phyloP scores from a whole-genome alignment of 768 basidiomycete genomes.

The Phylloporus sp. region DNA sequence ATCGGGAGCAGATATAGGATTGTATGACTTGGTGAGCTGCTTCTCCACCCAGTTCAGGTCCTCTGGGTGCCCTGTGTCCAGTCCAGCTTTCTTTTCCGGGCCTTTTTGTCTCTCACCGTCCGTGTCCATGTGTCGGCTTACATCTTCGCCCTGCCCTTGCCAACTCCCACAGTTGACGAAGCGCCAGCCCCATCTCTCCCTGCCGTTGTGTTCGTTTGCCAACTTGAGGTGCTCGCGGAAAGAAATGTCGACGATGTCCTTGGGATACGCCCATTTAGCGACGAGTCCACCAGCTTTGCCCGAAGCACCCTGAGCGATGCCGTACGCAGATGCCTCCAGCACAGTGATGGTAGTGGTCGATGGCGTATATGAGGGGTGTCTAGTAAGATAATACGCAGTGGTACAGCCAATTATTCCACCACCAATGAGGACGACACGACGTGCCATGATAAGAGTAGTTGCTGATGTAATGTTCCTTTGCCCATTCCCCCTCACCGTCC shows the following conservation, averaged over 20 bases:
- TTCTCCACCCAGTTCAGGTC: conserved; percentile 53
- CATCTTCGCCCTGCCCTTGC: conserved; percentile 56
- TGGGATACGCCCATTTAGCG: conserved; percentile 81
- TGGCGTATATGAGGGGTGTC: conserved; percentile 46
- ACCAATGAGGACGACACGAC: conserved; percentile 70
- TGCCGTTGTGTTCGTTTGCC: conserved; percentile 64
- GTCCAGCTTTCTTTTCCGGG: conserved; percentile 53
- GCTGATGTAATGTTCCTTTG: conserved; percentile 1
- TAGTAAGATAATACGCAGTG: conserved; percentile 75
- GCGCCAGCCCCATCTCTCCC: conserved; percentile 79
- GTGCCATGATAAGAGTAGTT: conserved; percentile 14
- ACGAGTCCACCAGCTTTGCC: conserved; percentile 86
- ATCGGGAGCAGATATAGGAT: conserved; percentile 46
- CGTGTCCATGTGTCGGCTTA: conserved; percentile 12
- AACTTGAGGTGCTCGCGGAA: conserved; percentile 65
- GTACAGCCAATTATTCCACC: conserved; percentile 86
- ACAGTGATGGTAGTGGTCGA: conserved; percentile 49
- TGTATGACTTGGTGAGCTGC: conserved; percentile 58
- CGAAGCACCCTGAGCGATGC: conserved; percentile 74
- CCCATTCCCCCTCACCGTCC: neutral
- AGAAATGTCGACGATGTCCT: conserved; percentile 65
- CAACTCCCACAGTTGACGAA: conserved; percentile 69
- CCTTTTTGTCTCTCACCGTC: conserved; percentile 40
- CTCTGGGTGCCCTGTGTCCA: conserved; percentile 41
- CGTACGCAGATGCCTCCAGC: conserved; percentile 64